Evolutionary conservation across 768 basidiomycete species (phyloP), one percentile per base, ranked within the genome.

Genomic region (Leccinum arenicola): DNA sequence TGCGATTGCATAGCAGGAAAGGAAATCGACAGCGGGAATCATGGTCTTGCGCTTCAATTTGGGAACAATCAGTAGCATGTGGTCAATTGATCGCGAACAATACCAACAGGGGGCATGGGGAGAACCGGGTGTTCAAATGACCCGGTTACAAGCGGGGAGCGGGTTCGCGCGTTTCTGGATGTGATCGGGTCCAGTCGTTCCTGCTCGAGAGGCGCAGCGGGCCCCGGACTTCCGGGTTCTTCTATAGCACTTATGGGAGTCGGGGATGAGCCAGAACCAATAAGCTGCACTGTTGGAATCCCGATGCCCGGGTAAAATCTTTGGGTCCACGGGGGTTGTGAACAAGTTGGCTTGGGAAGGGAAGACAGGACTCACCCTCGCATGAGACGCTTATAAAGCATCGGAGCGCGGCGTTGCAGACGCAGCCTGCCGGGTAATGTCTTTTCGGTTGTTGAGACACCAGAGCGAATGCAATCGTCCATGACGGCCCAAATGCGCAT

Each of bases 1-100:
- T 17, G 93, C 92, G 55, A 95, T 95, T 3, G 94, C 95, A 73
- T 97, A 98, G 61, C 92, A 93, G 1, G 89, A 91, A 60, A 98
- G 76, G 68, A 95, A 95, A 68, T 98, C 95, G 74, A 98, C 86
- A 1, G 93, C 94, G 0, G 94, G 94, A 53, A 97, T 94, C 65
- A 88, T 86, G 9, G 91, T 91, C 72, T 83, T 89, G 61, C 89
- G 83, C 91, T 93, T 59, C 6, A 43, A 53, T 40, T 45, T 55
- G 15, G 45, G 29, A 33, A 50, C 11, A 23, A 57, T 65, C 3
- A 63, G 38, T 31, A 29, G 31, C 12, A 45, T 29, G 19, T 27
- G 60, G 7, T 64, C 8, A 48, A 31, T 35, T 8, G 17, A 61
- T 29, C 43, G 31, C 50, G 38, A 59, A 50, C 49, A 27, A 52